Evolutionary conservation across 345 rosid genomes (phyloP).

Genomic region (Psidium guajava): DNA sequence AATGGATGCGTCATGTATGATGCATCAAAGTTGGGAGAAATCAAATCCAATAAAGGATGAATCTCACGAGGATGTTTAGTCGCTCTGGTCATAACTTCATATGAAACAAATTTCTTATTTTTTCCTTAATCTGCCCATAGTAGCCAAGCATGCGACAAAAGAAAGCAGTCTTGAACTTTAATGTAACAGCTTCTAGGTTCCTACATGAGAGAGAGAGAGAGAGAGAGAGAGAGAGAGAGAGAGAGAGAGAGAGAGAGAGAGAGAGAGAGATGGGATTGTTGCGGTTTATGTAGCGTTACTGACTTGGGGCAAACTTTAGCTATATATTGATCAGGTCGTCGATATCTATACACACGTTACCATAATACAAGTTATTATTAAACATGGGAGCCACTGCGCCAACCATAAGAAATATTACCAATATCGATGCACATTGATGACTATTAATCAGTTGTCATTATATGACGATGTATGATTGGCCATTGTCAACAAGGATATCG

Average conservation of each 20-base stretch:
- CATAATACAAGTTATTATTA: too few species aligned
- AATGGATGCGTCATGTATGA: background rate
- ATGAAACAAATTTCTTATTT: too few species aligned
- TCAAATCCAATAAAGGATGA: background rate
- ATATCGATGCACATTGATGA: too few species aligned
- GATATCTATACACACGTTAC: too few species aligned
- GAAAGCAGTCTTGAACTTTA: background rate
- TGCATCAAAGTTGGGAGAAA: background rate
- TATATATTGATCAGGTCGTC: background rate
- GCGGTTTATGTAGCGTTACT: background rate
- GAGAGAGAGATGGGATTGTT: background rate
- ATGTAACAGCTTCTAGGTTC: background rate
- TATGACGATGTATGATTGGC: too few species aligned
- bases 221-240: too few species aligned
- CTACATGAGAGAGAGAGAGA: background rate
- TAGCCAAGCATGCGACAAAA: background rate
- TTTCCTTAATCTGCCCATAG: background rate
- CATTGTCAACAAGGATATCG: too few species aligned
- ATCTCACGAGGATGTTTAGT: background rate
- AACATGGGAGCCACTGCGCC: too few species aligned
- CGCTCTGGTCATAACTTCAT: background rate
- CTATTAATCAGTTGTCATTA: too few species aligned
- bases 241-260: background rate
- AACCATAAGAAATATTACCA: too few species aligned
- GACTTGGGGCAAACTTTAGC: background rate